Conservation (phyloP, 2,329 filamentous ascomycete genomes). For the Aureobasidium sp. region DNA sequence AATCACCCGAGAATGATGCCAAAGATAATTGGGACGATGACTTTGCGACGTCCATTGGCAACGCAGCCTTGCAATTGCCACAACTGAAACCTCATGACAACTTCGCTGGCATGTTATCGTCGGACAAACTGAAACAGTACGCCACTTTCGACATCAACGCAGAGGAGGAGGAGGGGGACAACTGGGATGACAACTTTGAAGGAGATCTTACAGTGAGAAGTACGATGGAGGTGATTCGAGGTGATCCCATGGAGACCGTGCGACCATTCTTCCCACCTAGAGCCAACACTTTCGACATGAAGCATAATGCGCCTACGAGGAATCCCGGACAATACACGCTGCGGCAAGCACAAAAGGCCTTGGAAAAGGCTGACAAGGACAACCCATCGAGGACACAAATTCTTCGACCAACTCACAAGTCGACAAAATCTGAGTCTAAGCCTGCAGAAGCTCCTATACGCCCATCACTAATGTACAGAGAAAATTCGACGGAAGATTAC, state of each 20-base stretch:
- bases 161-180: conserved; percentile 51
- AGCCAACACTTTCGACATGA: conserved; percentile 29
- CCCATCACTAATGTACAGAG: conserved; percentile 57
- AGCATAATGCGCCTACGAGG: conserved; percentile 23
- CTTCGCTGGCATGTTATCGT: conserved; percentile 79
- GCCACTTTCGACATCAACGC: conserved; percentile 65
- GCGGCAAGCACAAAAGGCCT: conserved; percentile 11
- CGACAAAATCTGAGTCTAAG: conserved; percentile 16
- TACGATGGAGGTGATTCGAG: conserved; percentile 37
- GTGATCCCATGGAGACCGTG: conserved; percentile 49
- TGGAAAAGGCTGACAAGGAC: conserved; percentile 24
- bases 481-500: conserved; percentile 81
- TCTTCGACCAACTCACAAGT: conserved; percentile 20
- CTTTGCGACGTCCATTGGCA: conserved; percentile 68
- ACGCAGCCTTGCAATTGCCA: conserved; percentile 73
- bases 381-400: conserved; percentile 32
- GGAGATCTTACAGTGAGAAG: conserved; percentile 72
- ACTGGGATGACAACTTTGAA: conserved; percentile 67
- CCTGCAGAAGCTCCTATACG: conserved; percentile 17
- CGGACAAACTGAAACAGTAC: conserved; percentile 87
- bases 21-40: conserved; percentile 99
- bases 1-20: conserved; percentile 51
- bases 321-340: conserved; percentile 6
- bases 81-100: conserved; percentile 88
- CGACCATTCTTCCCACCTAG: conserved; percentile 39